Base-by-base conservation (phyloP, 164 flowering plant species). In the Warburgia ugandensis region DNA sequence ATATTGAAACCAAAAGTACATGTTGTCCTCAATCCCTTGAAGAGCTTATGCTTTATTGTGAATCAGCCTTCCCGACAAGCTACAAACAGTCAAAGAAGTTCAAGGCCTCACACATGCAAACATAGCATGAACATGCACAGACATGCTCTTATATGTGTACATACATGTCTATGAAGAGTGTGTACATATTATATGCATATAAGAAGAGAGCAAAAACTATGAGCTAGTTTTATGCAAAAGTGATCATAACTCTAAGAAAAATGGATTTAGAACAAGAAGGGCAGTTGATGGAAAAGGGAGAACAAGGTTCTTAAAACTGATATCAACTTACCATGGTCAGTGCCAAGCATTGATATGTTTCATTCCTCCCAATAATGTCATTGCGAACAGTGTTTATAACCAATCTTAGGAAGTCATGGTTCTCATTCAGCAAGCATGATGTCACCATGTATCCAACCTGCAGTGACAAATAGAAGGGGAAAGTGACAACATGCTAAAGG, bases 391-490 rank as follows among this genome's bases (percentile, higher is more conserved):
- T 75, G 63, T 94, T 94, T 62, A 94, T 94, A 25, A 79, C 99
- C 68, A 94, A 60, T 70, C 99, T 80, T 53, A 94, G 68, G 55
- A 94, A 94, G 63, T 94, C 96, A 65, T 94, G 94, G 71, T 94
- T 94, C 73, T 90, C 99, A 54, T 94, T 94, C 30, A 94, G 94
- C 59, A 94, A 77, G 58, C 81, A 78, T 38, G 99, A 66, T 33
- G 97, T 94, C 45, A 80, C 97, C 43, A 94, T 86, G 75, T 94
- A 94, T 23, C 99, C 99, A 61, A 94, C 99, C 99, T 86, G 91
- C 81, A 85, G 37, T 12, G 50, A 64, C 0, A 23, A 11, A 27
- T 26, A 50, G 51, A 27, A 43, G 9, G 33, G 6, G 17, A 25
- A 45, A 45, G 27, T 26, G 16, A 27, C n/a, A 45, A 45, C 8